Evolutionary conservation across 345 rosid genomes (phyloP).

Genomic region (Excoecaria agallocha): DNA sequence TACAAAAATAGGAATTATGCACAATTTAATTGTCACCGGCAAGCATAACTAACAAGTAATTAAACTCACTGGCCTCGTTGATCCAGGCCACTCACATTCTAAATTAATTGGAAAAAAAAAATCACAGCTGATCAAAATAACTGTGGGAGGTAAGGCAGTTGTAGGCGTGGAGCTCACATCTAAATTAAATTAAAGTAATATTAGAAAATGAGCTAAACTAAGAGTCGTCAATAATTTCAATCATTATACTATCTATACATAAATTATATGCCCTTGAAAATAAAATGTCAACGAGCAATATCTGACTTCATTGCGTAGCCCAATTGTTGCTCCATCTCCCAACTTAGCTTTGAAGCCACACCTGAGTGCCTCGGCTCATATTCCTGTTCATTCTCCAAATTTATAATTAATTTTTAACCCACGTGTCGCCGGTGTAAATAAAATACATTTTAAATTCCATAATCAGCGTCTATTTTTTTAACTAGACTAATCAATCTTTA

Average conservation of each 20-base stretch:
- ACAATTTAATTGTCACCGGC: background rate
- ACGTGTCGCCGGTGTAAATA: too few relatives aligned
- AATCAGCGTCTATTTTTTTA: background rate
- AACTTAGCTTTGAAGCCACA: conserved; percentile 50
- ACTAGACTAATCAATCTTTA: too few relatives aligned
- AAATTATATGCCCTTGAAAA: background rate
- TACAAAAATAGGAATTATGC: background rate
- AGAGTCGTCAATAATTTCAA: background rate
- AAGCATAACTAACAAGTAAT: background rate
- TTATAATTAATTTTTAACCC: too few relatives aligned
- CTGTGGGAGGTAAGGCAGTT: conserved; percentile 16
- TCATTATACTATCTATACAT: background rate
- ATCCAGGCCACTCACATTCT: conserved; percentile 14
- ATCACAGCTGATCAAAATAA: conserved; percentile 24
- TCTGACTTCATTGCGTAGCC: conserved; percentile 51
- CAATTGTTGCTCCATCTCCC: conserved; percentile 65
- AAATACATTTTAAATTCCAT: background rate
- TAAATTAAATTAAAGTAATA: background rate
- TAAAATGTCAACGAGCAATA: conserved; percentile 46
- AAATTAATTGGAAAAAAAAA: background rate
- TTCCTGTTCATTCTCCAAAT: conserved; percentile 33
- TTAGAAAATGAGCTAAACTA: conserved; percentile 21
- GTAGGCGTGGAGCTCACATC: conserved; percentile 22
- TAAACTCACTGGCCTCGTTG: conserved; percentile 12
- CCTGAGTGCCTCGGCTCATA: conserved; percentile 48